A percentile compares a stretch with the other conserved stretches of the same genome.
These are phyloP conservation scores for Fusarium ambrosium DNA, from an alignment of 2,329 filamentous ascomycete species.

Conservation along the genomic window DNA sequence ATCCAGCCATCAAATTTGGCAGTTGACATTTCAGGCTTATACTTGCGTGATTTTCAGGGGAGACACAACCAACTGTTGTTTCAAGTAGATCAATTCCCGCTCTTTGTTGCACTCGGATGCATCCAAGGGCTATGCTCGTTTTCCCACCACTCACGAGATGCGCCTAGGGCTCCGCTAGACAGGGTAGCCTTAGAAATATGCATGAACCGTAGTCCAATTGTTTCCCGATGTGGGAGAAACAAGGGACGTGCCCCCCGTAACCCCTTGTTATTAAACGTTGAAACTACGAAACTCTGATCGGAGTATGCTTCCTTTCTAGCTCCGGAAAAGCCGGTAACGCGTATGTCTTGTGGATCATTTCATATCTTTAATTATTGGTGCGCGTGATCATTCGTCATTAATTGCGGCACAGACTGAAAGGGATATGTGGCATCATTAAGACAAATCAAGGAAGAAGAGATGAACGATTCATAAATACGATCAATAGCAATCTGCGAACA, in stretches of 20 bases:
- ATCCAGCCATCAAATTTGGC: constrained; percentile 11
- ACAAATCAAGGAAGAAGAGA: not conserved
- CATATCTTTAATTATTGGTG: not conserved
- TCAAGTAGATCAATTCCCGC: constrained; percentile 25
- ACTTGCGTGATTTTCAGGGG: constrained; percentile 5
- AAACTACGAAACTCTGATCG: not conserved
- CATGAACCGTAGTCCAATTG: not conserved
- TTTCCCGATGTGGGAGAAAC: not conserved
- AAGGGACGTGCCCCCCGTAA: not conserved
- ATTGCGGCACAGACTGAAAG: not conserved
- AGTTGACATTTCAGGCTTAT: not conserved
- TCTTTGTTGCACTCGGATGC: constrained; percentile 14
- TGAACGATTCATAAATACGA: not conserved
- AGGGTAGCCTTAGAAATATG: not conserved
- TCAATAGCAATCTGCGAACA: not conserved
- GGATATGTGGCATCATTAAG: not conserved
- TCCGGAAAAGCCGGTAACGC: not conserved
- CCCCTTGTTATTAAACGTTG: constrained; percentile 1
- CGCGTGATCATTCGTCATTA: not conserved
- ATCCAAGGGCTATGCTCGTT: not conserved
- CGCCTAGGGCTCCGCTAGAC: not conserved
- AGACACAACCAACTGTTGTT: not conserved
- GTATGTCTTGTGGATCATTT: not conserved
- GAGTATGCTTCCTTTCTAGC: not conserved
- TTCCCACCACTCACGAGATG: constrained; percentile 21